Evolutionary conservation across 768 basidiomycete genomes (phyloP).

Genomic region (Artomyces pyxidatus): DNA sequence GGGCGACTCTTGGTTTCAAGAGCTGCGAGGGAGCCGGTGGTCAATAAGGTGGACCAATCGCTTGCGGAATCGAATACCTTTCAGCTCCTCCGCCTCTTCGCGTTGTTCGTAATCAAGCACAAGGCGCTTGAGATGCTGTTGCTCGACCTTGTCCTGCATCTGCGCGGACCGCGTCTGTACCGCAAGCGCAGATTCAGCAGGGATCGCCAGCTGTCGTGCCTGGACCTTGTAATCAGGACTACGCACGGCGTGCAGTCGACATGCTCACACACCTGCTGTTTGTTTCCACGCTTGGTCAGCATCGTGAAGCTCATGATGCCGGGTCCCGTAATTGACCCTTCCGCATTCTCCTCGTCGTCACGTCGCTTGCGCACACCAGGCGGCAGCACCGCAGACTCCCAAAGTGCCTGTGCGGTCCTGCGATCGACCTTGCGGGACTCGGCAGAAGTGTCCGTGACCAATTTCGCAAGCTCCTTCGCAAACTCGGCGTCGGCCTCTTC

Average conservation of each 20-base stretch:
- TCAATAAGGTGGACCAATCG: background rate
- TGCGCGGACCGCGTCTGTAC: conserved; percentile 89
- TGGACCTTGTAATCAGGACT: conserved; percentile 22
- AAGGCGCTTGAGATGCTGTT: conserved; percentile 93
- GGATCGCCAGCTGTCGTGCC: conserved; percentile 85
- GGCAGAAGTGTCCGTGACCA: conserved; percentile 80
- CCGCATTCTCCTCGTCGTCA: conserved; percentile 41
- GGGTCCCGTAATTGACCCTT: conserved; percentile 22
- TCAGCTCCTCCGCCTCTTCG: conserved; percentile 78
- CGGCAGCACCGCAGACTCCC: conserved; percentile 81
- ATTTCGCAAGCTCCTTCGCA: conserved; percentile 89
- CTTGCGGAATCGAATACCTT: conserved; percentile 31
- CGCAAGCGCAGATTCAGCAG: conserved; percentile 80
- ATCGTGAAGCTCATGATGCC: conserved; percentile 86
- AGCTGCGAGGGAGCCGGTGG: conserved; percentile 29
- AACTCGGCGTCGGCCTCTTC: conserved; percentile 92
- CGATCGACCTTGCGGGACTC: conserved; percentile 85
- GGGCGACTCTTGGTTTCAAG: conserved; percentile 61
- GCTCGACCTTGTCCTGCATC: conserved; percentile 90
- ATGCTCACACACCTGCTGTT: conserved; percentile 60
- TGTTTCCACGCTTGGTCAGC: conserved; percentile 88
- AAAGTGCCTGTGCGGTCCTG: conserved; percentile 77
- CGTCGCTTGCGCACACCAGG: conserved; percentile 57
- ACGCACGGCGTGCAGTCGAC: background rate
- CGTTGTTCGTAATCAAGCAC: conserved; percentile 88